These are phyloP conservation scores for Bruguiera parviflora DNA, from an alignment of 345 rosid species.

Conservation along the genomic window DNA sequence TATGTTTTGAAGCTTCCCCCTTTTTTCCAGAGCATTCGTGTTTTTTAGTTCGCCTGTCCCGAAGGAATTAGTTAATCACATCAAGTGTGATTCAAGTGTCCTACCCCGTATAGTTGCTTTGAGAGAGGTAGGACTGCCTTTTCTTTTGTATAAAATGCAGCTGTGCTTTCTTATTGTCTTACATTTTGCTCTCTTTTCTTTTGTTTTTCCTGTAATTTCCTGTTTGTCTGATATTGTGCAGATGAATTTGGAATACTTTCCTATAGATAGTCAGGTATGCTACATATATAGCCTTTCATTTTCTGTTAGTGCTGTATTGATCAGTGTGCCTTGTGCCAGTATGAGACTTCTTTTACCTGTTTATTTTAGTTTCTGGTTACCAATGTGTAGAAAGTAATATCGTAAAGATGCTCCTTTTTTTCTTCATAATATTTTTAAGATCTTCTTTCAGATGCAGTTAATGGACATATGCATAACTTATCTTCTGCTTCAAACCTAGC, in stretches of 20 bases:
- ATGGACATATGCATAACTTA: neutral
- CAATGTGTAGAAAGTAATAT: neutral
- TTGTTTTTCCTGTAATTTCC: constrained; percentile 1
- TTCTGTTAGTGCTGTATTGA: neutral
- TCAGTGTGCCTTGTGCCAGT: neutral
- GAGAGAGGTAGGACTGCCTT: constrained; percentile 63
- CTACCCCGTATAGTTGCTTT: constrained; percentile 86
- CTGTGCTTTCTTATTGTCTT: neutral
- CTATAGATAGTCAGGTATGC: constrained; percentile 76
- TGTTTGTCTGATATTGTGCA: constrained; percentile 31
- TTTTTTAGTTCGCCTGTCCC: constrained; percentile 79
- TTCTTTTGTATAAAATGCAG: neutral
- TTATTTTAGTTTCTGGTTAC: constrained; percentile 1
- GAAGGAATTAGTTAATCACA: constrained; percentile 76
- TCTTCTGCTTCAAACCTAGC: neutral
- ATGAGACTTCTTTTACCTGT: neutral
- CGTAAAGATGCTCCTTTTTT: no score
- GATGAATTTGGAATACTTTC: constrained; percentile 95
- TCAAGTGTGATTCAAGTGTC: constrained; percentile 79
- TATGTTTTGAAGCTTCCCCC: constrained; percentile 11
- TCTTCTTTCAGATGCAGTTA: no score
- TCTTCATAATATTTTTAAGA: no score
- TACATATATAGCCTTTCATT: neutral
- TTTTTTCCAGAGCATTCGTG: constrained; percentile 60
- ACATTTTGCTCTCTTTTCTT: neutral